Conservation (phyloP, 75 land plant species). For the Pinus albicaulis region DNA sequence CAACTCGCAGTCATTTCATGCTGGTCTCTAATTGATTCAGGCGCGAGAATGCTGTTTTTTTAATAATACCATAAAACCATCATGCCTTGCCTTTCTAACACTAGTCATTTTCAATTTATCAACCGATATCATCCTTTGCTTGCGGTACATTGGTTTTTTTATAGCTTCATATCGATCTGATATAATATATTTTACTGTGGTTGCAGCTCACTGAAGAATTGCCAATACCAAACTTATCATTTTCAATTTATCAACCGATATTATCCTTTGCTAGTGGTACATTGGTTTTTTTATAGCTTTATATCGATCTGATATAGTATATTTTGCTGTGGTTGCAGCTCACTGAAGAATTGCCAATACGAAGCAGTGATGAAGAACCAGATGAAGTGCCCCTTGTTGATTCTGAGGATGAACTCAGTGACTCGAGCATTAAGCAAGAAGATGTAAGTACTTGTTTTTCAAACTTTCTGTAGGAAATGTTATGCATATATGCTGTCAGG, state of each 20-base stretch:
- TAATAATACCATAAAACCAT: neutral
- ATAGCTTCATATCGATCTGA: neutral
- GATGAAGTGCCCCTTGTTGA: constrained; percentile 28
- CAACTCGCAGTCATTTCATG: neutral
- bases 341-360: constrained; percentile 30
- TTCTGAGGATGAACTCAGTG: constrained; percentile 33
- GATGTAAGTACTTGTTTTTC: constrained; percentile 9
- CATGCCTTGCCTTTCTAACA: neutral
- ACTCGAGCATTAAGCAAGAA: constrained; percentile 10
- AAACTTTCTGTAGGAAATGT: too few relatives aligned
- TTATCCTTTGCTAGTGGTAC: neutral
- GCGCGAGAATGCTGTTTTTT: neutral
- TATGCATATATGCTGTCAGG: too few relatives aligned
- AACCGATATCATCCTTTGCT: neutral
- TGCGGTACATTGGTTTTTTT: neutral
- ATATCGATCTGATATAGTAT: neutral
- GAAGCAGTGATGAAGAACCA: constrained; percentile 44
- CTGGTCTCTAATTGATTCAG: neutral
- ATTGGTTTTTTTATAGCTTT: neutral
- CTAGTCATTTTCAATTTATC: too few relatives aligned
- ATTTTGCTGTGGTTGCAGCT: constrained; percentile 20
- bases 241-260: neutral
- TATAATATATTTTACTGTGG: neutral
- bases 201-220: constrained; percentile 33
- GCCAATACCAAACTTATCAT: constrained; percentile 20